These are phyloP conservation scores for Xylariaceae sp. DNA, from an alignment of 2,329 filamentous ascomycete genomes.

Conservation along the genomic window DNA sequence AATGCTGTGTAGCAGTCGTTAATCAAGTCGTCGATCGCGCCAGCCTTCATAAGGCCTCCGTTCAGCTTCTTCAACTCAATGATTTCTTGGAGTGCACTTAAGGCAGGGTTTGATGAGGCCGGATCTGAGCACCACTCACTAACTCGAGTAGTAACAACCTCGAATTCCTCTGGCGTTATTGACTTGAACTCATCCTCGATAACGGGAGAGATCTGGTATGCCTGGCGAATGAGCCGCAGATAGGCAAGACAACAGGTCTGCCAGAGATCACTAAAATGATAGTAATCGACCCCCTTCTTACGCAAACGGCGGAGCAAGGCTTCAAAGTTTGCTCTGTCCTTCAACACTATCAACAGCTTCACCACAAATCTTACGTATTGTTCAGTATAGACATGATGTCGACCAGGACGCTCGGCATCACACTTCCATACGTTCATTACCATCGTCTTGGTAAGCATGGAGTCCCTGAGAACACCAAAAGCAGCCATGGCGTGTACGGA, in stretches of 20 bases:
- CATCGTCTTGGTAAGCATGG: conserved; percentile 88
- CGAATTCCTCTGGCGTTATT: conserved; percentile 50
- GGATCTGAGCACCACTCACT: conserved; percentile 47
- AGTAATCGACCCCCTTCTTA: conserved; percentile 72
- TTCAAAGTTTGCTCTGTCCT: conserved; percentile 72
- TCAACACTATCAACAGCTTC: conserved; percentile 64
- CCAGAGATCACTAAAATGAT: conserved; percentile 57
- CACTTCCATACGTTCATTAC: conserved; percentile 93
- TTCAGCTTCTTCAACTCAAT: conserved; percentile 68
- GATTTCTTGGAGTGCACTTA: conserved; percentile 52
- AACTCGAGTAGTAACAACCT: conserved; percentile 50
- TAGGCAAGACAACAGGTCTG: conserved; percentile 51
- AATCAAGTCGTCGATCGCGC: conserved; percentile 86
- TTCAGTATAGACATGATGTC: conserved; percentile 88
- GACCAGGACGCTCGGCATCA: conserved; percentile 73
- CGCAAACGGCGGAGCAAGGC: conserved; percentile 71
- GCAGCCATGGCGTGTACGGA: conserved; percentile 68
- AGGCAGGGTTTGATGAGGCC: conserved; percentile 37
- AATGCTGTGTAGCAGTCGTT: conserved; percentile 80
- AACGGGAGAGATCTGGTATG: conserved; percentile 41
- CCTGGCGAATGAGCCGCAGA: conserved; percentile 46
- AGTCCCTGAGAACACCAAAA: conserved; percentile 66
- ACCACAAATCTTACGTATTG: conserved; percentile 82
- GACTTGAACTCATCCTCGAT: conserved; percentile 53
- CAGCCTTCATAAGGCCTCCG: conserved; percentile 76